Evolutionary conservation across 2,329 filamentous ascomycete genomes (phyloP).

Genomic region (Pseudogymnoascus verrucosus): DNA sequence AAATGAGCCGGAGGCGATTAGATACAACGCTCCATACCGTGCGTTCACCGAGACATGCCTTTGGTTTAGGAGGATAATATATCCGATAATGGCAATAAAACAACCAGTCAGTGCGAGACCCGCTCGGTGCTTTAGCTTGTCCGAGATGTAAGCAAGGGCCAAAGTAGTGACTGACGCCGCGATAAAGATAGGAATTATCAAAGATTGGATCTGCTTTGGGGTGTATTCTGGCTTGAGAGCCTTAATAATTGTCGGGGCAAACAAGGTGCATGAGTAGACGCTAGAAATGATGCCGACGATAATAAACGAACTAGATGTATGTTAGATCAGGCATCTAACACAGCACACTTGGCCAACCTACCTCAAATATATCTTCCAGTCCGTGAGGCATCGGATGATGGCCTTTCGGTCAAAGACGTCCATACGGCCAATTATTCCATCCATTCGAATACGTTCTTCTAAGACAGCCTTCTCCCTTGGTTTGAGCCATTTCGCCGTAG

Average conservation of each 20-base stretch:
- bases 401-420: conserved; percentile 13
- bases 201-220: conserved; percentile 30
- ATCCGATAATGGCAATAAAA: conserved; percentile 27
- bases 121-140: conserved; percentile 29
- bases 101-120: conserved; percentile 28
- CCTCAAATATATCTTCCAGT: conserved; percentile 34
- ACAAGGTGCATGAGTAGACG: conserved; percentile 31
- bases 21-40: conserved; percentile 30
- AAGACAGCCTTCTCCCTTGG: conserved; percentile 33
- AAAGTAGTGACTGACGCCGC: conserved; percentile 28
- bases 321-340: background rate
- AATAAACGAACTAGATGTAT: conserved; percentile 27
- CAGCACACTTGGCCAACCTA: background rate
- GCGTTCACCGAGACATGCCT: conserved; percentile 10
- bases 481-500: conserved; percentile 39
- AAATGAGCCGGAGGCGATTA: conserved; percentile 29
- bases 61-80: conserved; percentile 29
- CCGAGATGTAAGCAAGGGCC: conserved; percentile 28
- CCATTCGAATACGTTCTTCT: conserved; percentile 25
- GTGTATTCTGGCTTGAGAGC: conserved; percentile 31
- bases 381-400: conserved; percentile 19
- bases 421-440: conserved; percentile 18
- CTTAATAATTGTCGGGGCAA: conserved; percentile 35
- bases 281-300: conserved; percentile 27
- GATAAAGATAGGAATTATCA: conserved; percentile 33